Evolutionary conservation across 1,284 basidiomycete species (phyloP), one percentile per base, ranked within the genome.

Genomic region (Phellopilus nigrolimitatus): DNA sequence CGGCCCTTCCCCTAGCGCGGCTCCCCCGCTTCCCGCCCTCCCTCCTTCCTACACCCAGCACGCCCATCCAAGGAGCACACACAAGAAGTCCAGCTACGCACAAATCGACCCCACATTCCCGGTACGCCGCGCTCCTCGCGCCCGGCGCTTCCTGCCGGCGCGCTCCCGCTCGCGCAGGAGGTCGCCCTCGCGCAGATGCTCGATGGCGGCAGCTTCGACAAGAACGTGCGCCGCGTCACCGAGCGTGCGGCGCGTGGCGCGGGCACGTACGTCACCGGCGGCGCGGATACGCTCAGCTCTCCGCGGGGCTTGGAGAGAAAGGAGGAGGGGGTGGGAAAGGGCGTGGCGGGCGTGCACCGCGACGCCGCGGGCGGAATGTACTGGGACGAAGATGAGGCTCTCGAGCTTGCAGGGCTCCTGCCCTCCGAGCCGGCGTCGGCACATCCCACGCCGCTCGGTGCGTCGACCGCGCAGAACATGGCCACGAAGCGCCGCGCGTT

Each of bases 311-410:
- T 7, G 30, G 36, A 31, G 43, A 43, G 30, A 33, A 49, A n/a
- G 21, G 52, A 44, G n/a, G 50, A 30, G 31, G 33, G 39, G 36
- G 21, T 36, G 8, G 54, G 54, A 6, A 65, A 63, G 9, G 73
- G 71, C 25, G 73, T 79, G 6, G 69, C 65, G 6, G 76, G 72
- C 31, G 72, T 82, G 3, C 76, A 77, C 62, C 71, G 79, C 6
- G 84, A 87, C 51, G 78, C 65, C 1, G 66, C 72, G 19, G 83
- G 82, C 24, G 74, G 75, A 0, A 54, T 86, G n/a, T 88, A 84
- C 82, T 72, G 75, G 66, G 84, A 88, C 60, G 75, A 73, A 50
- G 81, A 84, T 22, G 85, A 88, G 64, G 75, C 79, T 58, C 71
- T 74, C 70, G 84, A 88, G 62, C 84, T 82, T 59, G 67, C 73